phyloP scores from a whole-genome alignment of 176 grass and related monocot genomes.

The Elymus sibiricus region DNA sequence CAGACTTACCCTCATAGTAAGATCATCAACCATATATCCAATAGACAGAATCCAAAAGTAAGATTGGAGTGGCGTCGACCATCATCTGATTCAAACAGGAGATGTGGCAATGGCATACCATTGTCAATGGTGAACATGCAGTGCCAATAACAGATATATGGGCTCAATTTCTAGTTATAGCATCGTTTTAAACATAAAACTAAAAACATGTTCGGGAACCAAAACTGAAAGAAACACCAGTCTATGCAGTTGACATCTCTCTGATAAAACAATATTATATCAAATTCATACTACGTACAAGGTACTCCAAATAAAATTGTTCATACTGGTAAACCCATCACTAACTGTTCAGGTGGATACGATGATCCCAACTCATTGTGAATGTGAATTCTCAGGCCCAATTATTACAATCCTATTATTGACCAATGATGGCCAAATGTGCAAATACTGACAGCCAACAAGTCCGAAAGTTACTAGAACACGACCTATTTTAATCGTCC shows the following conservation, averaged over 20 bases:
- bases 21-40: slow-evolving; percentile 63
- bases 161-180: slow-evolving; percentile 72
- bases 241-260: neutral
- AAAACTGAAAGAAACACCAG: neutral
- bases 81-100: slow-evolving; percentile 64
- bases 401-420: slow-evolving; percentile 16
- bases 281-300: neutral
- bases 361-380: neutral
- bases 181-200: slow-evolving; percentile 16
- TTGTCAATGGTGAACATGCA: slow-evolving; percentile 85
- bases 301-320: neutral
- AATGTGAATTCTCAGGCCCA: neutral
- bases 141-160: slow-evolving; percentile 80
- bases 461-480: neutral
- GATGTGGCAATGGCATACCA: slow-evolving; percentile 69
- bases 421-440: neutral
- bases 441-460: neutral
- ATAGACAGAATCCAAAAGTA: slow-evolving; percentile 63
- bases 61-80: slow-evolving; percentile 60
- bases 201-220: neutral
- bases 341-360: neutral
- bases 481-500: neutral
- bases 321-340: neutral
- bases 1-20: slow-evolving; percentile 59
- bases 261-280: neutral